These are phyloP conservation scores for Mycena leptocephala DNA, from an alignment of 768 basidiomycete genomes.

Conservation along the genomic window DNA sequence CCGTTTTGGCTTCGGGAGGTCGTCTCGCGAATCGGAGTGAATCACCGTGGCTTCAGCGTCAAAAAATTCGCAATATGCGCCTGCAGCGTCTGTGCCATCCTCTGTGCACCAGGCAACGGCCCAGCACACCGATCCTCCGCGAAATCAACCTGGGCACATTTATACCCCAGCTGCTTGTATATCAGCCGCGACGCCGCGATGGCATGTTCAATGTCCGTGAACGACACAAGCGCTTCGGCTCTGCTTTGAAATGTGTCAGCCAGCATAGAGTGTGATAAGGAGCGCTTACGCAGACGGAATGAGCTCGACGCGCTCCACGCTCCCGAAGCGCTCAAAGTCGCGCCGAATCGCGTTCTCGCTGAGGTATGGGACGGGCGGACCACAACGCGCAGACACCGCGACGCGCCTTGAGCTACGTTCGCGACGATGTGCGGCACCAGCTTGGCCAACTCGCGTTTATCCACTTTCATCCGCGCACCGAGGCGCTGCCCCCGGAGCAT, in stretches of 20 bases:
- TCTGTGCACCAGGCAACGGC: neutral
- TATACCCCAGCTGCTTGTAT: neutral
- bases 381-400: conserved; percentile 7
- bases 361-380: neutral
- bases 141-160: neutral
- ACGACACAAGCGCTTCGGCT: neutral
- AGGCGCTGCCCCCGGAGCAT: neutral
- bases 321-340: conserved; percentile 8
- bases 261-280: neutral
- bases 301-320: conserved; percentile 13
- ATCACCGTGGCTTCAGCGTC: no score
- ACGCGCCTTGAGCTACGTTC: neutral
- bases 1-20: no score
- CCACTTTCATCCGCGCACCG: neutral
- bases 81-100: neutral
- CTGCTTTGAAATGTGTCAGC: neutral
- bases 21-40: no score
- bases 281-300: neutral
- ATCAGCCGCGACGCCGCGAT: neutral
- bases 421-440: neutral
- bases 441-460: neutral
- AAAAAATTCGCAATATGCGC: conserved; percentile 4
- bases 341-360: neutral
- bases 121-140: conserved; percentile 8
- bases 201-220: neutral